These are phyloP conservation scores for Coccomyxa sp. DNA, from an alignment of 139 green algal species.

Conservation along the genomic window DNA sequence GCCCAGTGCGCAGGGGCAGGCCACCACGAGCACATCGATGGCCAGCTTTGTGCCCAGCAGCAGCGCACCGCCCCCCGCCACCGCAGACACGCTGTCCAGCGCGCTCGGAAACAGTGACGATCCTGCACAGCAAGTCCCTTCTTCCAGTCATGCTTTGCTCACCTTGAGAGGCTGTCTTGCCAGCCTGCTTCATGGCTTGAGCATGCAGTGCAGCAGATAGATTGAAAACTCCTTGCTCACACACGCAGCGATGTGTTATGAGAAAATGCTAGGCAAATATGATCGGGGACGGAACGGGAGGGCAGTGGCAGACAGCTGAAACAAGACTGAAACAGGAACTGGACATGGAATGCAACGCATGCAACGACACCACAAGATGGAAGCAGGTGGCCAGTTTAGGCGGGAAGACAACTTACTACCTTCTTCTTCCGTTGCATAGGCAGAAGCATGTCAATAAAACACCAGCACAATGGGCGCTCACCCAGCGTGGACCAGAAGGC, in stretches of 20 bases:
- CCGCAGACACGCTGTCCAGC: conserved; percentile 29
- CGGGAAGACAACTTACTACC: no score
- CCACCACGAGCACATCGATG: conserved; percentile 92
- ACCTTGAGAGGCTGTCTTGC: background rate
- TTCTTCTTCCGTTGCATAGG: no score
- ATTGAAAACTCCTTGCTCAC: background rate
- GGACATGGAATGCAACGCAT: no score
- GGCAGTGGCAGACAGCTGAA: no score
- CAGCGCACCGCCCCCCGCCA: conserved; percentile 17
- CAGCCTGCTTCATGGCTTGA: background rate
- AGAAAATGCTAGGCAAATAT: no score
- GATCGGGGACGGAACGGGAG: no score
- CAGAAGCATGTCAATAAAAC: no score
- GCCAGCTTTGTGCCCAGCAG: conserved; percentile 78
- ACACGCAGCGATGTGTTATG: no score
- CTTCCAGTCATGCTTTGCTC: background rate
- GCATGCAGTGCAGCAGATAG: background rate
- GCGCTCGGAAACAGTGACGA: conserved; percentile 45
- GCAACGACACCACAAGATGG: no score
- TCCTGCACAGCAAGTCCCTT: background rate
- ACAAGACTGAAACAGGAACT: no score
- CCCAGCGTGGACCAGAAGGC: conserved; percentile 67
- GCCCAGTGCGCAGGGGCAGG: conserved; percentile 95
- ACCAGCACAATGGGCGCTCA: background rate
- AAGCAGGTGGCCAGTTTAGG: no score